These are phyloP conservation scores for Wakefieldia striispora DNA, from an alignment of 768 basidiomycete genomes.

Conservation along the genomic window DNA sequence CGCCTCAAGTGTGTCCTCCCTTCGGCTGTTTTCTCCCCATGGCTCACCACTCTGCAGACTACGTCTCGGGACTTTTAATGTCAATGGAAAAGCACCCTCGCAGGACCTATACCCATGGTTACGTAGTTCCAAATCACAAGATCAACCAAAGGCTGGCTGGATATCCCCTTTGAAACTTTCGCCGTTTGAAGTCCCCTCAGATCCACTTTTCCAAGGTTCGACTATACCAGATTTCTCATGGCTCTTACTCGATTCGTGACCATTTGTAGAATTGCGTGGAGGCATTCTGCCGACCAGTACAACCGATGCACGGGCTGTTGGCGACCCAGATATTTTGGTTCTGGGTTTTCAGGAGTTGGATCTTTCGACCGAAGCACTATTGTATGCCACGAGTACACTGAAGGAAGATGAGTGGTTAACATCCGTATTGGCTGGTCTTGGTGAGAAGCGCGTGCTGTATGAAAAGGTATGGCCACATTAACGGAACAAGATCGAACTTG, in stretches of 20 bases:
- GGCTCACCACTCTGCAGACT: constrained; percentile 39
- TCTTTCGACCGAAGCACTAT: constrained; percentile 70
- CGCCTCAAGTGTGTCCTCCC: constrained; percentile 20
- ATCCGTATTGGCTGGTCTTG: constrained; percentile 68
- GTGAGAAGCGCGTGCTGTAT: constrained; percentile 59
- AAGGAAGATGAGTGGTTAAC: constrained; percentile 70
- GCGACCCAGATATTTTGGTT: constrained; percentile 67
- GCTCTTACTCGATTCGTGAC: neutral
- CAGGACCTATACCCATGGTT: constrained; percentile 73
- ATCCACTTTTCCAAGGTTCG: constrained; percentile 26
- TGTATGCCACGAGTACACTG: constrained; percentile 62
- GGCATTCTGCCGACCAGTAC: neutral
- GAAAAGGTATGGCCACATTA: constrained; percentile 50
- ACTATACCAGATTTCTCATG: neutral
- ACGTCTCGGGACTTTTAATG: constrained; percentile 80
- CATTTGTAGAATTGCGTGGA: constrained; percentile 9
- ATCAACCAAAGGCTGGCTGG: constrained; percentile 9
- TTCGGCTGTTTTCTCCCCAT: neutral
- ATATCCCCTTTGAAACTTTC: constrained; percentile 39
- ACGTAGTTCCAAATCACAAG: constrained; percentile 24
- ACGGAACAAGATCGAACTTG: neutral
- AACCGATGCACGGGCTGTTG: constrained; percentile 20
- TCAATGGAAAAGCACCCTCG: constrained; percentile 73
- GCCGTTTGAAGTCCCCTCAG: constrained; percentile 28
- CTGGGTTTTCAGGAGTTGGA: constrained; percentile 82